phyloP scores from a whole-genome alignment of 768 basidiomycete genomes.

The Crepidotus variabilis region DNA sequence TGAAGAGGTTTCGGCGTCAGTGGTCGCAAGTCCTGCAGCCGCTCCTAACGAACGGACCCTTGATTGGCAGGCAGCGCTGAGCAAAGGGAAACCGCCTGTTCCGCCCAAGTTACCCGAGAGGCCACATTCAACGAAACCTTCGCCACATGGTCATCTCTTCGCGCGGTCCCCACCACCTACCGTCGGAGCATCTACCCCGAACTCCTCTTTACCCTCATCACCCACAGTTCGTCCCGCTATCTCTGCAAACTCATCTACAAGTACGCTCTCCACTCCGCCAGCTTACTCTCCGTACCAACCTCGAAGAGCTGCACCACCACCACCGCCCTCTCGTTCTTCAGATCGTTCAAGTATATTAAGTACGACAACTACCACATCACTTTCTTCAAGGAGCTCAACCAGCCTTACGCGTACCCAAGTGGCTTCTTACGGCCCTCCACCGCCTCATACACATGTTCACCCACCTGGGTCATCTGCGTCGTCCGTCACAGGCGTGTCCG shows the following conservation, averaged over 20 bases:
- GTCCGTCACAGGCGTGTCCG: background rate
- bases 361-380: constrained; percentile 34
- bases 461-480: constrained; percentile 11
- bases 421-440: background rate
- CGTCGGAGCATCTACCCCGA: constrained; percentile 18
- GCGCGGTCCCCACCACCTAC: constrained; percentile 26
- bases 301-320: constrained; percentile 38
- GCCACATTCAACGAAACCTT: constrained; percentile 24
- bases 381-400: constrained; percentile 25
- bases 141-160: constrained; percentile 20
- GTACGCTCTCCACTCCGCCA: constrained; percentile 26
- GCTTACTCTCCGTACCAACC: constrained; percentile 28
- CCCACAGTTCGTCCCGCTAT: constrained; percentile 27
- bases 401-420: background rate
- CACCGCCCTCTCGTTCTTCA: constrained; percentile 46
- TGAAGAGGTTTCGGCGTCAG: constrained; percentile 59
- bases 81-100: constrained; percentile 24
- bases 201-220: constrained; percentile 27
- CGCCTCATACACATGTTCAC: constrained; percentile 11
- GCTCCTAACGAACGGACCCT: constrained; percentile 31
- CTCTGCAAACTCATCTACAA: constrained; percentile 28
- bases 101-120: constrained; percentile 50
- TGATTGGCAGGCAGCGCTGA: constrained; percentile 49
- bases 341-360: constrained; percentile 66
- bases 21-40: constrained; percentile 48